Conservation (phyloP, 139 green algal genomes). For the Asterochloris erici region DNA sequence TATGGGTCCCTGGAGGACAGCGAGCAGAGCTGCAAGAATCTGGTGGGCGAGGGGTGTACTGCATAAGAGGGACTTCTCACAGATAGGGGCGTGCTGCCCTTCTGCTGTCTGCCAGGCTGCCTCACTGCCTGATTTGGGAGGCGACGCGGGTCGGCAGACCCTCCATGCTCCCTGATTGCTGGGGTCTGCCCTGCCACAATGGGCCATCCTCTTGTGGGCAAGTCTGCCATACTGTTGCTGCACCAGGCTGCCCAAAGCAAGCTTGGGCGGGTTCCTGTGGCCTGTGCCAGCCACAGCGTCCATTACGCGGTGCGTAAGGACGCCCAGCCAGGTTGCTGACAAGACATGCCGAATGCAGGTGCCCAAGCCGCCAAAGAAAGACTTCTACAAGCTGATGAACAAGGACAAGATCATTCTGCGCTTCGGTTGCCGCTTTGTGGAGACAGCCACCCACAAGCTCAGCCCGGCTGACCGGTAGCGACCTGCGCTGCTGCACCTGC, state of each 20-base stretch:
- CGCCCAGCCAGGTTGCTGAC: background rate
- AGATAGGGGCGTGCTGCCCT: too few relatives aligned
- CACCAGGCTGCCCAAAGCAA: too few relatives aligned
- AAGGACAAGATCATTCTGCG: conserved; percentile 83
- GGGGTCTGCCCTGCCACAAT: background rate
- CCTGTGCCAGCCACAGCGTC: too few relatives aligned
- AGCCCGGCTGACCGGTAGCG: conserved; percentile 29
- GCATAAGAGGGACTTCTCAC: conserved; percentile 44
- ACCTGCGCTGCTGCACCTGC: too few relatives aligned
- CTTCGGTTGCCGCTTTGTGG: conserved; percentile 50
- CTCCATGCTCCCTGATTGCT: background rate
- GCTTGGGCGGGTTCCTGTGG: too few relatives aligned
- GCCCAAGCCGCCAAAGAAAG: conserved; percentile 19
- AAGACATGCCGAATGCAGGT: background rate
- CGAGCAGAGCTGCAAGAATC: conserved; percentile 78
- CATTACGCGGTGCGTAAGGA: too few relatives aligned
- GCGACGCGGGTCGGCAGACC: too few relatives aligned
- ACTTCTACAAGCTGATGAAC: conserved; percentile 89
- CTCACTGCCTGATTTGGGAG: background rate
- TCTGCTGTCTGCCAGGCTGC: background rate
- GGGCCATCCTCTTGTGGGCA: background rate
- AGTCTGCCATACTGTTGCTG: background rate
- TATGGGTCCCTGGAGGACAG: conserved; percentile 80
- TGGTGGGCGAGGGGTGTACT: conserved; percentile 47
- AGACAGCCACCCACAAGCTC: conserved; percentile 49